Percentiles rank a stretch among this genome's conserved stretches.
Evolutionary conservation across 345 rosid species (phyloP).

Genomic region (Eucalyptus regnans): DNA sequence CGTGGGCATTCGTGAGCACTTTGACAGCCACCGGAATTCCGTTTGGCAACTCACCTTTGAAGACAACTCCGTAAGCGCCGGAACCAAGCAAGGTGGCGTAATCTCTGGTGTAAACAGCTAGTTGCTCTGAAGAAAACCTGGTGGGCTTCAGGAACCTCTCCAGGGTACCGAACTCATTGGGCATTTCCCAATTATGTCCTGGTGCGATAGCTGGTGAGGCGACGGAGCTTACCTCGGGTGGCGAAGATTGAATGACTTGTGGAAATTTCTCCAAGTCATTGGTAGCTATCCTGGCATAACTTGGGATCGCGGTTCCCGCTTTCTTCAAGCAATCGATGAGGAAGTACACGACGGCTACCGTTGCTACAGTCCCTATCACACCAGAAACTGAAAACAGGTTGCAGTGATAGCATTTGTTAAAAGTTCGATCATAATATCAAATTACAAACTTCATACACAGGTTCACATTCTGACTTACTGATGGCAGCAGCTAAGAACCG

Average conservation of each 20-base stretch:
- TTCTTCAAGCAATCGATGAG: conserved; percentile 8
- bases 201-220: background rate
- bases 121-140: conserved; percentile 9
- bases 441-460: background rate
- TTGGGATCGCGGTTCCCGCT: conserved; percentile 5
- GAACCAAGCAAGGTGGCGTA: conserved; percentile 8
- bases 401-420: background rate
- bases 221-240: background rate
- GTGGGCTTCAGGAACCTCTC: conserved; percentile 14
- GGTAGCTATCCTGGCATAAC: background rate
- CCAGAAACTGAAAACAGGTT: background rate
- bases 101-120: background rate
- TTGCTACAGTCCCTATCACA: background rate
- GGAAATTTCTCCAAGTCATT: background rate
- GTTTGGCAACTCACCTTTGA: background rate
- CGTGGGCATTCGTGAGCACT: background rate
- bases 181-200: background rate
- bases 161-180: background rate
- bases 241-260: background rate
- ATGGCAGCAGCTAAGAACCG: background rate
- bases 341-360: background rate
- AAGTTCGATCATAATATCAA: background rate
- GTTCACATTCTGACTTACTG: background rate
- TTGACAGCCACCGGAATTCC: conserved; percentile 9
- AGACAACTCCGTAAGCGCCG: conserved; percentile 15